Evolutionary conservation across 2,329 filamentous ascomycete genomes (phyloP), one percentile per base, ranked within the genome.

Genomic region (Sporothrix protearum): DNA sequence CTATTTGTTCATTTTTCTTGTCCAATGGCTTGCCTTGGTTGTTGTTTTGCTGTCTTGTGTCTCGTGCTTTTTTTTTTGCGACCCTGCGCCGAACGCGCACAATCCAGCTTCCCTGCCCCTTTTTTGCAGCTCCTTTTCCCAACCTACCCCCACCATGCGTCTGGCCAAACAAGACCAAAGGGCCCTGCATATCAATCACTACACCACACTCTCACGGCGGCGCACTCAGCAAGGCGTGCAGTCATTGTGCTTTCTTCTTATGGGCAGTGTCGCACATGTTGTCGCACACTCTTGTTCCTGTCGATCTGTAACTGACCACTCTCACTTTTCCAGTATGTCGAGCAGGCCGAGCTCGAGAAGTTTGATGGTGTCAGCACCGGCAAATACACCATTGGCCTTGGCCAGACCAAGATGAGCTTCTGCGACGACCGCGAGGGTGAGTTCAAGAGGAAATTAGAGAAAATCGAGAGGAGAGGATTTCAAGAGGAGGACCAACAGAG

Each of bases 401-500:
- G 92, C 78, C 92, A 96, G 87, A 95, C 91, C 80, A 93, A 92
- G 85, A 96, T 96, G 92, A 91, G 89, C 85, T 96, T 96, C 84
- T 95, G 92, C 81, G 92, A 96, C 82, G 92, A 96, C 80, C 89
- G 92, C 79, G 92, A 96, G 85, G 92, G 92, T 94, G 81, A 81
- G 85, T 81, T 12, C 3, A 47, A 47, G 42, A 19, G 42, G 14
- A 19, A 12, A 42, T 39, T 39, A 10, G 39, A 42, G 9, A 12
- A 42, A 42, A 36, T 9, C 36, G 36, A 36, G 36, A 36, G 36
- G 36, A 36, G 36, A 9, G 36, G n/a, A n/a, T n/a, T n/a, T n/a
- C n/a, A n/a, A n/a, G n/a, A n/a, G n/a, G n/a, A n/a, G n/a, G n/a
- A n/a, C n/a, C n/a, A n/a, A 19, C 25, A 57, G 2, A 30, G 33